These are phyloP conservation scores for Botrytis porri DNA, from an alignment of 2,329 filamentous ascomycete species.

Conservation along the genomic window DNA sequence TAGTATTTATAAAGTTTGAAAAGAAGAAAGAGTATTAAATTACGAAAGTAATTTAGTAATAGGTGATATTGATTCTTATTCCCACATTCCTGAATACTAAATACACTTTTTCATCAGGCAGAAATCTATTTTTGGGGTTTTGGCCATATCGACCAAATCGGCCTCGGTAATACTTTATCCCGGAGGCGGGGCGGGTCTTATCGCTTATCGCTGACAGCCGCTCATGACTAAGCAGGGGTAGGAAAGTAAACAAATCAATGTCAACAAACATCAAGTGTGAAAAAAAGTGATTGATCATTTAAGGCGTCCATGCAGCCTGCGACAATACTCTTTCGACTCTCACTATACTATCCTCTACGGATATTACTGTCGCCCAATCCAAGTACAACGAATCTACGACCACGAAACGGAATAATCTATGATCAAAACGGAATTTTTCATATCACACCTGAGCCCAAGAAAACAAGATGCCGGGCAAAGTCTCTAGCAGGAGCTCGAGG, in stretches of 20 bases:
- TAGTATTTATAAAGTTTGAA: no score
- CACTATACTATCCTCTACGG: neutral
- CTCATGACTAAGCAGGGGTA: conserved; percentile 18
- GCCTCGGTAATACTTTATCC: no score
- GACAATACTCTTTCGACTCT: neutral
- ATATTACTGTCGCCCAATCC: neutral
- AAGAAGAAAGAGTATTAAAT: no score
- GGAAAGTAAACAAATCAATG: conserved; percentile 20
- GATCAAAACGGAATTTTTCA: neutral
- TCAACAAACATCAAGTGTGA: conserved; percentile 13
- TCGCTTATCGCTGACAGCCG: conserved; percentile 12
- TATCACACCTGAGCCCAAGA: neutral
- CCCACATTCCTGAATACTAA: no score
- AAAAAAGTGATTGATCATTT: conserved; percentile 2
- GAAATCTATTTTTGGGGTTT: no score
- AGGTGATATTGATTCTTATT: no score
- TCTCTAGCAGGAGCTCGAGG: conserved; percentile 43
- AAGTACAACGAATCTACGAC: neutral
- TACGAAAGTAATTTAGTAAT: no score
- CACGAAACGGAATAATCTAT: neutral
- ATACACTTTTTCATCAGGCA: no score
- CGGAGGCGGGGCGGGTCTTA: conserved; percentile 11
- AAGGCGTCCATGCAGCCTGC: neutral
- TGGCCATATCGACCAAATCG: no score
- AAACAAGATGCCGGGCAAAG: conserved; percentile 46